Base-by-base conservation (phyloP, 345 rosid species). In the Populus deltoides region DNA sequence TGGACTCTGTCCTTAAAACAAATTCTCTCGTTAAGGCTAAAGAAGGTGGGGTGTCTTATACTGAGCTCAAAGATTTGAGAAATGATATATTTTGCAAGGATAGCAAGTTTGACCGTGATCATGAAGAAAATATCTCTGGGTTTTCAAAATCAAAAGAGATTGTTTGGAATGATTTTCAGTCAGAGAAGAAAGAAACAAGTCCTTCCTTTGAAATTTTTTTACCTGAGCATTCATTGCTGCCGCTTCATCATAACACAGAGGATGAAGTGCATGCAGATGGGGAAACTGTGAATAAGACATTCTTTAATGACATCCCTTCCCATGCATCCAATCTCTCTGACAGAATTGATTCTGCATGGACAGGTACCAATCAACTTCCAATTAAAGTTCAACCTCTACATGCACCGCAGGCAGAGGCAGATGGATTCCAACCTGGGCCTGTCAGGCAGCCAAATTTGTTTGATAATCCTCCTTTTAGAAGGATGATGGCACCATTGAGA, bases 281-380 rank as follows among this genome's bases (percentile, higher is more conserved):
- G 69, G 91, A 86, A 72, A 78, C 71, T 61, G 61, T 38, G 72
- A 73, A 76, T 53, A 83, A 75, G 45, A 43, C 77, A 75, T 71
- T 76, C 45, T 74, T 22, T 6, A 86, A 77, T 33, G 76, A 80
- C 59, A 39, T 75, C 51, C 76, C 90, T 29, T 86, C 89, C 47
- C 84, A 89, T 45, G 86, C 78, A 17, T 87, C 98, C 51, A 85
- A 86, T 78, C 83, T 97, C n/a, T 94, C 98, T 6, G 97, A 90
- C 83, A 89, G 90, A 83, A 97, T 97, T 82, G 99, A 97, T 84
- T 92, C 96, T n/a, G 95, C 94, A n/a, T 97, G 99, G 99, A 86
- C 91, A 0, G 99, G 99, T 69, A 90, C 93, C 38, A 90, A 88
- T 77, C 91, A 87, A 5, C 79, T 68, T 55, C 57, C 75, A 1